Evolutionary conservation across 352 stramenopile genomes (phyloP), one percentile per base, ranked within the genome.

Genomic region (Phytophthora crassamura): DNA sequence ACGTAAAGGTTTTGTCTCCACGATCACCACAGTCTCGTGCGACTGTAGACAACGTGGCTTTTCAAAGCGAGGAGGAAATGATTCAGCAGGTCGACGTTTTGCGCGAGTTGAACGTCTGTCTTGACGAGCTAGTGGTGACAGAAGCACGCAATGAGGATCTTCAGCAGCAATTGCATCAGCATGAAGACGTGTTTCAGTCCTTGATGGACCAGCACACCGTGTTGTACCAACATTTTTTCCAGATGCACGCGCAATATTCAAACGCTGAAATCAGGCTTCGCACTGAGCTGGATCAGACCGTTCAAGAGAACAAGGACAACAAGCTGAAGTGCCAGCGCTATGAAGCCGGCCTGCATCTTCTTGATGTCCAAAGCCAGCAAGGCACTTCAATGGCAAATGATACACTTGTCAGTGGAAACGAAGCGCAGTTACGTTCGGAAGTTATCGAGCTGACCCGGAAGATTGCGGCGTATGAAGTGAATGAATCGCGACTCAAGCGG

Each of bases 381-480:
- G 52, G 7, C 40, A 11, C 8, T 4, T 38, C 48, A 16, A 33
- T 38, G 12, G 50, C 25, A 28, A 42, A 4, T 32, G 64, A 63
- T 33, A 16, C 47, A 12, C 34, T 64, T 34, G 48, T 75, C 20
- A 71, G 61, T 51, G 67, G 75, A 18, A 76, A 67, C 3, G 78
- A 84, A 58, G 59, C 66, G 0, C 71, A 78, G 28, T 51, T 91
- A 30, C 75, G 79, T 7, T 65, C 72, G 1, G 68, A 90, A 45
- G 45, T 89, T 12, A 71, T 88, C 20, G 82, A 96, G 25, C 52
- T 97, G 11, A 97, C 89, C 10, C 68, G 86, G 7, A 88, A 89
- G 45, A 54, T 89, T 36, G 90, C 88, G 5, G 53, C 82, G 11
- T 86, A 86, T 36, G 93, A 98, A 69, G 90, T 97, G 6, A 90